Evolutionary conservation across 2,329 filamentous ascomycete genomes (phyloP).

Genomic region (Alternaria brassicae): DNA sequence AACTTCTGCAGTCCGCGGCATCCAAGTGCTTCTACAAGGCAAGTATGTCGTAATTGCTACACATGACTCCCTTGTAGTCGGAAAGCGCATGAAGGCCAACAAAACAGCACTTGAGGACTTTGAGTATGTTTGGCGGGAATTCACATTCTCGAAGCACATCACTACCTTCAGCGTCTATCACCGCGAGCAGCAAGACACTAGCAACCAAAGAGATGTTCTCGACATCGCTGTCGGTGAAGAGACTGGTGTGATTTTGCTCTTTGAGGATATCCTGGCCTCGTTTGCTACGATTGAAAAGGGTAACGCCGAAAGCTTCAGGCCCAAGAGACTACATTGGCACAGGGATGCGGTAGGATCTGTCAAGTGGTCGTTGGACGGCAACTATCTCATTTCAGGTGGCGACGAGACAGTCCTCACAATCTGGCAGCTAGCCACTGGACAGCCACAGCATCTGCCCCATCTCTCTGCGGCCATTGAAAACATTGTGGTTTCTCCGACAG

Average conservation of each 20-base stretch:
- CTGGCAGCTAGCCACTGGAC: conserved; percentile 90
- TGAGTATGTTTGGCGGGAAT: conserved; percentile 62
- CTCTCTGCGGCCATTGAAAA: conserved; percentile 84
- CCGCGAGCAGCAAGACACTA: conserved; percentile 62
- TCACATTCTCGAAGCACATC: conserved; percentile 67
- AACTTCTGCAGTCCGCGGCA: conserved; percentile 44
- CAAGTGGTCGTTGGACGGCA: conserved; percentile 92
- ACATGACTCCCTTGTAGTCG: conserved; percentile 66
- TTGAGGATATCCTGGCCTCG: conserved; percentile 73
- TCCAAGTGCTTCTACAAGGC: conserved; percentile 61
- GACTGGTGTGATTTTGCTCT: conserved; percentile 80
- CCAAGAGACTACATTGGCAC: conserved; percentile 88
- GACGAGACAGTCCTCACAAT: conserved; percentile 87
- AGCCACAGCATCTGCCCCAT: conserved; percentile 86
- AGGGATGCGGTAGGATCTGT: conserved; percentile 80
- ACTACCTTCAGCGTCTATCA: conserved; percentile 45
- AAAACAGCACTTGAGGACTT: conserved; percentile 49
- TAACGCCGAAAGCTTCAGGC: conserved; percentile 54
- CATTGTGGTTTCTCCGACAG: conserved; percentile 79
- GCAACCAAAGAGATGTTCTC: conserved; percentile 56
- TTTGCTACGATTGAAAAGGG: conserved; percentile 55
- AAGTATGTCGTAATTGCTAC: conserved; percentile 65
- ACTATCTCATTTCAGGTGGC: conserved; percentile 93
- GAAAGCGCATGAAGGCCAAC: conserved; percentile 54
- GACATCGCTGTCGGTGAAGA: conserved; percentile 80